These are phyloP conservation scores for Furcasterigmium sp. DNA, from an alignment of 2,329 filamentous ascomycete genomes.

Conservation along the genomic window DNA sequence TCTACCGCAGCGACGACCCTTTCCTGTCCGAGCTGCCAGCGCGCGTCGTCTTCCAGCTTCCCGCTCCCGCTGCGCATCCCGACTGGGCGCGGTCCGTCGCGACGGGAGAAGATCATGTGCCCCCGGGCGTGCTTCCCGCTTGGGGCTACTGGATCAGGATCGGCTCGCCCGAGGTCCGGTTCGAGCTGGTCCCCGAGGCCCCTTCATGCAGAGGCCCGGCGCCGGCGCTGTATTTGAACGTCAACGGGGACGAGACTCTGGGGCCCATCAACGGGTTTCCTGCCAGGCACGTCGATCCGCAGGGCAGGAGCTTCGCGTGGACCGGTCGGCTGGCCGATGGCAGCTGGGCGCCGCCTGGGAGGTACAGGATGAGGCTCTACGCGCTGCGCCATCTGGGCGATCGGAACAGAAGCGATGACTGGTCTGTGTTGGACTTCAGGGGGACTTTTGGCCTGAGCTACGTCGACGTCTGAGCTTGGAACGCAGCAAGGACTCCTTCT, in stretches of 20 bases:
- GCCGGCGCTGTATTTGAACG: slow-evolving; percentile 3
- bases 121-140: slow-evolving; percentile 4
- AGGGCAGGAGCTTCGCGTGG: slow-evolving; percentile 23
- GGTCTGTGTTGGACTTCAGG: slow-evolving; percentile 33
- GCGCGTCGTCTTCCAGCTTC: slow-evolving; percentile 7
- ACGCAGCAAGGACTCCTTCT: too few species aligned
- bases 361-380: slow-evolving; percentile 36
- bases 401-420: slow-evolving; percentile 6
- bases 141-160: slow-evolving; percentile 10
- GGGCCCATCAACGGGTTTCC: slow-evolving; percentile 7
- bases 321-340: slow-evolving; percentile 42
- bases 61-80: neutral
- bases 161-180: slow-evolving; percentile 9
- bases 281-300: neutral
- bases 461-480: too few species aligned
- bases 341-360: slow-evolving; percentile 39
- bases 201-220: neutral
- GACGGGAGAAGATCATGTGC: neutral
- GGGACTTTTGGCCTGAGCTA: too few species aligned
- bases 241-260: slow-evolving; percentile 3
- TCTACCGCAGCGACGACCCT: slow-evolving; percentile 7
- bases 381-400: slow-evolving; percentile 12
- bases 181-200: slow-evolving; percentile 2
- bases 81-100: slow-evolving; percentile 5
- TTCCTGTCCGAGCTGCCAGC: neutral